phyloP scores from a whole-genome alignment of 352 stramenopile genomes.

The Phytophthora niederhauseri region DNA sequence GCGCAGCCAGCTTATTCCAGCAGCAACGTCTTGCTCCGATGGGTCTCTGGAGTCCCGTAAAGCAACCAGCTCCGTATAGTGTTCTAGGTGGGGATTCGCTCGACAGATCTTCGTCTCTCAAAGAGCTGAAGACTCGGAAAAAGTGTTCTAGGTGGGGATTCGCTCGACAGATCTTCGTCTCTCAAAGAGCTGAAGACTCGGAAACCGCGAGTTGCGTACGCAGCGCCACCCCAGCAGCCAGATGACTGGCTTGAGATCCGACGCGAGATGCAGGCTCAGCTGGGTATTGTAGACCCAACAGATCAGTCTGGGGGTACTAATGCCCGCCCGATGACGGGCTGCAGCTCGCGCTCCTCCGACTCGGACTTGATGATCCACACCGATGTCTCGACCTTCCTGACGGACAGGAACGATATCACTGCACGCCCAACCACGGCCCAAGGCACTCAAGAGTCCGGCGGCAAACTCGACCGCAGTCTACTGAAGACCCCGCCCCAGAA shows the following conservation, averaged over 20 bases:
- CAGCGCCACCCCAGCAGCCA: not conserved
- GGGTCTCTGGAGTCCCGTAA: constrained; percentile 57
- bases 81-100: constrained; percentile 12
- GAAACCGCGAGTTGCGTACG: constrained; percentile 13
- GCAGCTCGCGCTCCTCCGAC: constrained; percentile 1
- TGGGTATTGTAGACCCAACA: constrained; percentile 25
- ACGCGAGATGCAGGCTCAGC: constrained; percentile 38
- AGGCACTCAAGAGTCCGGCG: too few relatives aligned
- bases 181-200: constrained; percentile 18
- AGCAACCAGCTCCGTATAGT: constrained; percentile 30
- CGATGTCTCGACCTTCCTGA: constrained; percentile 38
- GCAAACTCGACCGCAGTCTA: not conserved
- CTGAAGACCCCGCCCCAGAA: constrained; percentile 9
- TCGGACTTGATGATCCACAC: not conserved
- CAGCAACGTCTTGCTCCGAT: constrained; percentile 25
- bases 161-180: constrained; percentile 13
- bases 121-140: constrained; percentile 24
- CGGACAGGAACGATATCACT: not conserved
- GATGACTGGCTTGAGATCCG: constrained; percentile 48
- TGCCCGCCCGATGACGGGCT: constrained; percentile 4
- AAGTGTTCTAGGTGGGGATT: constrained; percentile 9
- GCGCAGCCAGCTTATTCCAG: constrained; percentile 40
- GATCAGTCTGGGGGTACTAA: not conserved
- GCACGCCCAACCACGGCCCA: not conserved
- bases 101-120: constrained; percentile 11